phyloP scores from a whole-genome alignment of 192 early-diverging fungal genomes.

The Coemansia sp. region DNA sequence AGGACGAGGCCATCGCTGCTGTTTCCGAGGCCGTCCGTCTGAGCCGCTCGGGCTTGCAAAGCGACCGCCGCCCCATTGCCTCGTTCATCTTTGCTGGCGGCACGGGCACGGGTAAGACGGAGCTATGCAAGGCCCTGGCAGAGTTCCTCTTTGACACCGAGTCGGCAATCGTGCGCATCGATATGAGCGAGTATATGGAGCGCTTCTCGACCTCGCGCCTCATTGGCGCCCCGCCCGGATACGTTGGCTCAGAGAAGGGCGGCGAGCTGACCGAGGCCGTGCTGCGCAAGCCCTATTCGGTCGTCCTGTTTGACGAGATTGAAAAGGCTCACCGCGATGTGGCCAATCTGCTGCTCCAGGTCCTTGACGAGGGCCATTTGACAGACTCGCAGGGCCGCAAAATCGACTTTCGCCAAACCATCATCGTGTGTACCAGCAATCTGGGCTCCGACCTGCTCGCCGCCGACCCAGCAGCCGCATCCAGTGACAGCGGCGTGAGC shows the following conservation, averaged over 20 bases:
- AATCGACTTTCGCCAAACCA: constrained; percentile 79
- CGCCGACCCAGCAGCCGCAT: constrained; percentile 40
- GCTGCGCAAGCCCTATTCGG: constrained; percentile 76
- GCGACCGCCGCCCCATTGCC: constrained; percentile 71
- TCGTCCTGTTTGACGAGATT: constrained; percentile 80
- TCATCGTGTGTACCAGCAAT: constrained; percentile 84
- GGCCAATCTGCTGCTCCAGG: constrained; percentile 90
- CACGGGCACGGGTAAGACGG: constrained; percentile 85
- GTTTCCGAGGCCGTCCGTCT: constrained; percentile 76
- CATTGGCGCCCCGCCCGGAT: constrained; percentile 80
- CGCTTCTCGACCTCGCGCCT: constrained; percentile 71
- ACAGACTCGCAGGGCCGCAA: constrained; percentile 80
- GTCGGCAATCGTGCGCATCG: constrained; percentile 71
- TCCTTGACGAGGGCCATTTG: constrained; percentile 82
- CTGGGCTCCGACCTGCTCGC: constrained; percentile 73
- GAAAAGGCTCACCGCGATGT: constrained; percentile 90
- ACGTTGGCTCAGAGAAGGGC: constrained; percentile 80
- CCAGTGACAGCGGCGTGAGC: constrained; percentile 46
- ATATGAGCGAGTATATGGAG: constrained; percentile 84
- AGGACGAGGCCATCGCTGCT: constrained; percentile 67
- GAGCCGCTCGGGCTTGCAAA: constrained; percentile 78
- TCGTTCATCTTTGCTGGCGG: constrained; percentile 84
- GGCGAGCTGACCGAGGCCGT: constrained; percentile 81
- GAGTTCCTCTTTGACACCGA: constrained; percentile 80
- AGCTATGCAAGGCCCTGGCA: constrained; percentile 75